Evolutionary conservation across 2,329 filamentous ascomycete species (phyloP).

Genomic region (Thielaviopsis cerberus): DNA sequence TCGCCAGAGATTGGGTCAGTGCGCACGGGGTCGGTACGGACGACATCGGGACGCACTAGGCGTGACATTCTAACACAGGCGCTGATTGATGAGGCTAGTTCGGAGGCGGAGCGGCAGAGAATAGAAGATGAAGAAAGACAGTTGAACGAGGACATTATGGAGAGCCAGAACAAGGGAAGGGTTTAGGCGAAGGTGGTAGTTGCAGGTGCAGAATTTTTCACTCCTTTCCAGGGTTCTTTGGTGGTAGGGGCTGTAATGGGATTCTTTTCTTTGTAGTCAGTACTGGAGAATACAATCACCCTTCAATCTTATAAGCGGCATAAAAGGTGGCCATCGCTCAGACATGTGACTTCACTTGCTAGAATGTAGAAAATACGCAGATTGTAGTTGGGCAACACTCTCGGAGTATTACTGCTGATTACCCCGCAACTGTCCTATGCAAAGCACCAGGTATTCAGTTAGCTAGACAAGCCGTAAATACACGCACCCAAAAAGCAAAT

Average conservation of each 20-base stretch:
- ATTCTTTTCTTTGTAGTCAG: no score
- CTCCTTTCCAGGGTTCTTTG: background rate
- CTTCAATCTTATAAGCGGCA: no score
- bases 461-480: no score
- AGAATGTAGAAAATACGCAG: no score
- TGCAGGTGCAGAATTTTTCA: background rate
- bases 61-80: constrained; percentile 24
- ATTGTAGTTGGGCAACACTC: no score
- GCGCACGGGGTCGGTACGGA: constrained; percentile 6
- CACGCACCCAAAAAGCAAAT: background rate
- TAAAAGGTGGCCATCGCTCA: no score
- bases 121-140: constrained; percentile 39
- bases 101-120: constrained; percentile 33
- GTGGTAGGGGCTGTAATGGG: no score
- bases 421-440: no score
- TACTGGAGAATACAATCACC: background rate
- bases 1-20: constrained; percentile 1
- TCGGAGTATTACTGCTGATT: no score
- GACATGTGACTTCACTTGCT: no score
- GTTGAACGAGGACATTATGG: constrained; percentile 37
- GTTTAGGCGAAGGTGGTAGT: constrained; percentile 12
- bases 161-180: constrained; percentile 16
- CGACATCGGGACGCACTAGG: constrained; percentile 8
- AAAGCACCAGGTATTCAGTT: no score
- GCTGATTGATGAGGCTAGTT: constrained; percentile 43